Evolutionary conservation across 805 yeast genomes (phyloP).

Genomic region (Candida palmyrensis): DNA sequence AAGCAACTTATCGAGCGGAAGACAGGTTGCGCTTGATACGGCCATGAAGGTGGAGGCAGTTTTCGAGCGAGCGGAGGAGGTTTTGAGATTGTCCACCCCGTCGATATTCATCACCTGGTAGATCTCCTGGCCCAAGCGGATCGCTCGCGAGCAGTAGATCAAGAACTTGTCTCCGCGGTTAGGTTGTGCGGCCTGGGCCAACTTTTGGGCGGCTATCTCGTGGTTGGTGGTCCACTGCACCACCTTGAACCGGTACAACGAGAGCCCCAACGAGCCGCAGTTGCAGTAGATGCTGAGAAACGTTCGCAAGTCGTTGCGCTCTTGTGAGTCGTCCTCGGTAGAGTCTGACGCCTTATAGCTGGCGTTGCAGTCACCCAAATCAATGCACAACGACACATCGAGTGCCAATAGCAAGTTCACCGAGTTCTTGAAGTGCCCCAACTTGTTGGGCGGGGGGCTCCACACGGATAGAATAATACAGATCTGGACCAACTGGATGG

Average conservation of each 20-base stretch:
- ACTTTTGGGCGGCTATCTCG: conserved; percentile 23
- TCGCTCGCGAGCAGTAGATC: conserved; percentile 39
- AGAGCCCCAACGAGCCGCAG: conserved; percentile 47
- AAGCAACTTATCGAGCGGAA: conserved; percentile 10
- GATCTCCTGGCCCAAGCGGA: conserved; percentile 48
- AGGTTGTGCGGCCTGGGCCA: conserved; percentile 15
- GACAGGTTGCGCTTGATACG: neutral
- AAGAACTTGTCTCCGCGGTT: conserved; percentile 36
- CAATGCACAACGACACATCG: conserved; percentile 44
- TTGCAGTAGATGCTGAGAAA: conserved; percentile 45
- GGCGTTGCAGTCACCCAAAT: conserved; percentile 32
- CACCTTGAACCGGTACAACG: conserved; percentile 46
- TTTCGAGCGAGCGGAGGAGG: neutral
- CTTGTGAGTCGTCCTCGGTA: conserved; percentile 14
- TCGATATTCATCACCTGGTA: conserved; percentile 34
- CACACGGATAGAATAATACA: conserved; percentile 45
- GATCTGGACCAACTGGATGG: conserved; percentile 36
- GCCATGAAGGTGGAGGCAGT: neutral
- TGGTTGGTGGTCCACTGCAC: conserved; percentile 45
- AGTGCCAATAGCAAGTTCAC: conserved; percentile 42
- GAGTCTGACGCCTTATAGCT: conserved; percentile 12
- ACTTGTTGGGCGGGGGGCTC: conserved; percentile 48
- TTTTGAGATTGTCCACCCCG: too few relatives aligned
- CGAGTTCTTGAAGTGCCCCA: conserved; percentile 51
- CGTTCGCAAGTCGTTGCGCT: conserved; percentile 31